Conservation (phyloP, 2,329 filamentous ascomycete species). For the Xylariomycetidae sp. region DNA sequence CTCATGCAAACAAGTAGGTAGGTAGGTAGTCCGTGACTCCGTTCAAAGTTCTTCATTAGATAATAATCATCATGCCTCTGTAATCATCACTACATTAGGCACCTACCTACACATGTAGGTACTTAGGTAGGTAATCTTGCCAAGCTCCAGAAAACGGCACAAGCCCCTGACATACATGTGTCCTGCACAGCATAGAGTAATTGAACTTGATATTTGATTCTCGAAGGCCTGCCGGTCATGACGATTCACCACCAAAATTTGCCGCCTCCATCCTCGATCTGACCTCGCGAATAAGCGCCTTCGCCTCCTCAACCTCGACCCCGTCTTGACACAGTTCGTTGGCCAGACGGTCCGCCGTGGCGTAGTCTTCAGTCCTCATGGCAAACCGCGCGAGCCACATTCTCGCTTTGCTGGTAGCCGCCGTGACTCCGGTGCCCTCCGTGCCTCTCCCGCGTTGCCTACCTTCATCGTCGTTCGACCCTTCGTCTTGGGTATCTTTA, state of each 20-base stretch:
- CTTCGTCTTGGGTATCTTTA: conserved; percentile 44
- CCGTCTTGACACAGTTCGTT: conserved; percentile 94
- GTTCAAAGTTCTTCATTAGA: too few relatives aligned
- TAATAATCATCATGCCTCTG: too few relatives aligned
- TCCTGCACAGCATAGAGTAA: too few relatives aligned
- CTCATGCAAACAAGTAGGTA: too few relatives aligned
- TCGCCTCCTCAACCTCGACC: conserved; percentile 94
- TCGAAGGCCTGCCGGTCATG: background rate
- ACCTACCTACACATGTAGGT: too few relatives aligned
- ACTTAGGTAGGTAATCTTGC: too few relatives aligned
- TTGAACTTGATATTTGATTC: too few relatives aligned
- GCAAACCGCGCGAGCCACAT: conserved; percentile 89
- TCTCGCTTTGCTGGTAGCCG: conserved; percentile 84
- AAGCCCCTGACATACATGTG: too few relatives aligned
- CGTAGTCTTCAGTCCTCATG: conserved; percentile 70
- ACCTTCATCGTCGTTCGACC: conserved; percentile 33
- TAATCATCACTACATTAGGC: too few relatives aligned
- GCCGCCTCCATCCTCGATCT: conserved; percentile 64
- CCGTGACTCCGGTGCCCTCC: conserved; percentile 75
- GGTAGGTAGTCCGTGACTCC: too few relatives aligned
- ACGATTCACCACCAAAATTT: background rate
- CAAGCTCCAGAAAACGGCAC: too few relatives aligned
- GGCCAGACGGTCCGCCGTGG: conserved; percentile 72
- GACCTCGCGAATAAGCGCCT: conserved; percentile 84
- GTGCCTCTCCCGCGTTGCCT: conserved; percentile 24